Conservation (phyloP, 495 filamentous ascomycete genomes). For the Rhizodiscina lignyota region DNA sequence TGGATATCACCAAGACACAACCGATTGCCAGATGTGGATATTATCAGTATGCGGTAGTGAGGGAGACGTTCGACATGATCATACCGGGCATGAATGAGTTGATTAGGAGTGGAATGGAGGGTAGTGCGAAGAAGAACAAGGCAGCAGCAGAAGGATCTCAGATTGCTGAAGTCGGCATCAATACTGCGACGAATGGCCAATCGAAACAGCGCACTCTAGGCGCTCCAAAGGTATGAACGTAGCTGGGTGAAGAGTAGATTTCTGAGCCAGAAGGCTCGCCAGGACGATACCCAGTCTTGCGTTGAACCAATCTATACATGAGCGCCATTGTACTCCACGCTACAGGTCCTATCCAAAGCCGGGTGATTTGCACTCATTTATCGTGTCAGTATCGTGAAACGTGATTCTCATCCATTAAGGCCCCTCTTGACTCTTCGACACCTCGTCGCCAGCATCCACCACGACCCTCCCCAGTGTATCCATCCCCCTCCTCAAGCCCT, state of each 20-base stretch:
- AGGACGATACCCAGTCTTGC: too few relatives aligned
- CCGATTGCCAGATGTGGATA: constrained; percentile 46
- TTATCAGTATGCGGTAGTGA: constrained; percentile 34
- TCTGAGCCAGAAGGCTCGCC: too few relatives aligned
- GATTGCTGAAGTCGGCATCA: not conserved
- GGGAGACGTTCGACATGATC: constrained; percentile 35
- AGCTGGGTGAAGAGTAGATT: too few relatives aligned
- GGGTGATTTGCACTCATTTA: not conserved
- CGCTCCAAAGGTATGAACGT: too few relatives aligned
- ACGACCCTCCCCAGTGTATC: constrained; percentile 12
- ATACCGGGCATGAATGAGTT: constrained; percentile 15
- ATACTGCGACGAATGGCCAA: not conserved
- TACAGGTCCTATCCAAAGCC: not conserved
- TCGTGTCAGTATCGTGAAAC: not conserved
- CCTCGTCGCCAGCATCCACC: constrained; percentile 6
- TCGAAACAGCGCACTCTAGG: not conserved
- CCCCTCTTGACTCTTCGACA: not conserved
- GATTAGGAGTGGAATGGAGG: constrained; percentile 15
- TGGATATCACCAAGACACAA: constrained; percentile 36
- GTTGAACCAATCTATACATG: too few relatives aligned
- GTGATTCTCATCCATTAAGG: not conserved
- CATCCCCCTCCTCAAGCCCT: constrained; percentile 9
- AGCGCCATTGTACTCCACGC: too few relatives aligned
- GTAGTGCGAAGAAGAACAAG: constrained; percentile 11
- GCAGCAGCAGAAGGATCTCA: not conserved